Base-by-base conservation (phyloP, 2,329 filamentous ascomycete species). In the Trichocomaceae sp. region DNA sequence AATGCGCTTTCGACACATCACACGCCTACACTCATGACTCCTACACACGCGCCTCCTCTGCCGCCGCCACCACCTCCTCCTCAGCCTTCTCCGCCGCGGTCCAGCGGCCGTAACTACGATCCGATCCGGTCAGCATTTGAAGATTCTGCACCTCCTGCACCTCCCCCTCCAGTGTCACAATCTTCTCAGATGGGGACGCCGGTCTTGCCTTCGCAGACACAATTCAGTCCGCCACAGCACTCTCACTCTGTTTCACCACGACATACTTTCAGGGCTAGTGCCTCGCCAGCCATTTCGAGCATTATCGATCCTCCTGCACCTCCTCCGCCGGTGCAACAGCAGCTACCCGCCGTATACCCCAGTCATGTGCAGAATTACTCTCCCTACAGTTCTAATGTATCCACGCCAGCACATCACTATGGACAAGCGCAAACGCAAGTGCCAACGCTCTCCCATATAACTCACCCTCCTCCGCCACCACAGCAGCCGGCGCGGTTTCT, bases 281-380 rank as follows among this genome's bases (percentile, higher is more conserved):
- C 87, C 39, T 96, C 92, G 4, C 91, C 92, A 1, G 92, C 92
- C 2, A 96, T 96, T 62, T 86, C 90, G 5, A 95, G 89, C 71
- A 80, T 96, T 55, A 88, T 96, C 50, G 90, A 96, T 62, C 87
- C 86, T 33, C 80, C 81, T 2, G 69, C 63, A 41, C 63, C 49
- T 52, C 66, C 69, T 62, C 65, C 61, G 63, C 66, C 65, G 70
- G 64, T 52, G 26, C 57, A 54, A 8, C 64, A 68, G 31, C 50
- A 50, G 17, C 20, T 50, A 46, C 55, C 55, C 41, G 47, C 54
- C 23, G 20, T 33, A 12, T 56, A 56, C 31, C 10, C 49, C 23
- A 47, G 52, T 59, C 58, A 54, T 49, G 45, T 54, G 51, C 54
- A 60, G 23, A 53, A 50, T 39, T 50, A 57, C 19, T 54, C 41